Percentiles rank a stretch among this genome's conserved stretches.
phyloP scores from a whole-genome alignment of 2,329 filamentous ascomycete species.

The Cytospora piceicola region DNA sequence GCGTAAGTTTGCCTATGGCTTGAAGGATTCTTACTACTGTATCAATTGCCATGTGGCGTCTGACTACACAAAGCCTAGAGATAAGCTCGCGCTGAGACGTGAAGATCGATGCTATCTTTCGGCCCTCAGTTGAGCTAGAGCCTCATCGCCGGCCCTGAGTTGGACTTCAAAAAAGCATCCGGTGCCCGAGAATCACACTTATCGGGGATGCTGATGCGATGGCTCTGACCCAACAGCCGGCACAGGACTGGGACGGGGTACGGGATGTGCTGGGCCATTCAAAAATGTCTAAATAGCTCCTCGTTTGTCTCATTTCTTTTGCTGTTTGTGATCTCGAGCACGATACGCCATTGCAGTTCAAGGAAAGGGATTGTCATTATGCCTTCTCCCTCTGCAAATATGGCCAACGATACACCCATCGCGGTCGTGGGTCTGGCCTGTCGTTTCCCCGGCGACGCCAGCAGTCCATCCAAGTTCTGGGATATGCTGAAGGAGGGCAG shows the following conservation, averaged over 20 bases:
- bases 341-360: conserved; percentile 5
- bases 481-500: conserved; percentile 46
- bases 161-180: neutral
- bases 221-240: neutral
- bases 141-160: neutral
- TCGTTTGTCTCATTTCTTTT: neutral
- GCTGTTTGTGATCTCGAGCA: neutral
- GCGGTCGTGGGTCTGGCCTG: conserved; percentile 35
- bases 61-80: neutral
- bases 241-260: neutral
- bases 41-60: neutral
- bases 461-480: conserved; percentile 43
- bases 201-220: conserved; percentile 11
- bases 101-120: neutral
- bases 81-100: neutral
- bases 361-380: conserved; percentile 9
- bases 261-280: neutral
- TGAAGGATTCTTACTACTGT: no score
- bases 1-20: neutral
- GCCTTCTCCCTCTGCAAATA: conserved; percentile 11
- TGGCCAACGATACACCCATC: conserved; percentile 33
- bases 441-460: conserved; percentile 43
- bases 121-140: neutral
- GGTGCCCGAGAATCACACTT: neutral
- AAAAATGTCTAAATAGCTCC: neutral